Evolutionary conservation across 108 stramenopile species (phyloP), one percentile per base, ranked within the genome.

Genomic region (Cyclotella cryptica): DNA sequence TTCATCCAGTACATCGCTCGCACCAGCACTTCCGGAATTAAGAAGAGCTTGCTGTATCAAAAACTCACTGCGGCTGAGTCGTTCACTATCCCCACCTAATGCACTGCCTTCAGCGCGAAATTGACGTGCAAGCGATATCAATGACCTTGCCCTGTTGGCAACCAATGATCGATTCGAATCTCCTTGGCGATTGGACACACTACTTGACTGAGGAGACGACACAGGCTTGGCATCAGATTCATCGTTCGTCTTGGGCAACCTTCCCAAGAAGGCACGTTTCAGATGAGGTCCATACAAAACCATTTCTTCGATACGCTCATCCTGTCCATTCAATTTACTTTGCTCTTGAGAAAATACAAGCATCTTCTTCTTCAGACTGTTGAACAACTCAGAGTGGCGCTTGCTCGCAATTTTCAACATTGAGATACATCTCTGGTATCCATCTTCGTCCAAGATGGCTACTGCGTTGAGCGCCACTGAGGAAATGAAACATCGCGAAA

Each of bases 391-490:
- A 9, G 44, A 24, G 52, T 72, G 80, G 1, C 84, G 84, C 35
- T 78, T 85, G 40, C 30, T 80, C 9, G 84, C 84, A 67, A 80
- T 58, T 52, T 77, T 57, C 44, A 84, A 47, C 83, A 84, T 72
- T 5, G 81, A 64, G 52, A 83, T 71, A 67, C 74, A 68, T 30
- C 71, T 74, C 21, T 74, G 67, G 22, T 77, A 86, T 44, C 84
- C 86, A 15, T 91, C 81, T 44, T 93, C 92, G 63, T 85, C 81
- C 17, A 79, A 52, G 61, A 96, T 89, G 7, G 92, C 89, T 53
- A 90, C 79, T 12, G 95, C 91, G 78, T 89, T 93, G 17, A 91
- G 85, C 40, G 91, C 92, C 40, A 92, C 83, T 19, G 85, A 92
- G n/a, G 86, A 84, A 71, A 66, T 87, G n/a, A 93, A 62, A 62